Percentiles rank a stretch among this genome's conserved stretches.
These are phyloP conservation scores for Iodosphaeria phyllophila DNA, from an alignment of 2,329 filamentous ascomycete genomes.

Conservation along the genomic window DNA sequence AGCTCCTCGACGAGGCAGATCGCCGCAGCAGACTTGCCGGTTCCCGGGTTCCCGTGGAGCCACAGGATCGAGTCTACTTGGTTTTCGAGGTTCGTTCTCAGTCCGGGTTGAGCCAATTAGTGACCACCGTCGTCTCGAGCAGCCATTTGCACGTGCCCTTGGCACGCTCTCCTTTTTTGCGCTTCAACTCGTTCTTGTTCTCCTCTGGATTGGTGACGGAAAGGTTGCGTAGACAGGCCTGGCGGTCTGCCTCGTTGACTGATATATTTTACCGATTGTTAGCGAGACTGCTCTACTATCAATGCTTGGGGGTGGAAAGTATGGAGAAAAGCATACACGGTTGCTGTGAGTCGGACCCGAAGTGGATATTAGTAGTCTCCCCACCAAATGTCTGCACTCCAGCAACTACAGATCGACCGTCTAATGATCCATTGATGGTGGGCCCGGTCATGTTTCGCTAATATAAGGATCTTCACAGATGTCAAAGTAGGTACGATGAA, in stretches of 20 bases:
- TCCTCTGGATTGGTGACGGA: constrained; percentile 7
- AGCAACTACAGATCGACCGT: no score
- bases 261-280: no score
- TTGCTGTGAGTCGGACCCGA: no score
- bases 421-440: no score
- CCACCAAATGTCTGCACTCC: no score
- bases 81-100: not conserved
- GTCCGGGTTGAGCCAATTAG: constrained; percentile 4
- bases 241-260: constrained; percentile 3
- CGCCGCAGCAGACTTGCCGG: constrained; percentile 9
- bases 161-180: constrained; percentile 7
- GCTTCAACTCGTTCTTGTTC: constrained; percentile 6
- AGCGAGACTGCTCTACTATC: no score
- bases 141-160: constrained; percentile 8
- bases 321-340: no score
- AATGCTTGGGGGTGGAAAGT: no score
- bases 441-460: no score
- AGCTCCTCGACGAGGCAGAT: constrained; percentile 9
- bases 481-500: no score
- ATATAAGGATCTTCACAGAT: no score
- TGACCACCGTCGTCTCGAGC: constrained; percentile 5
- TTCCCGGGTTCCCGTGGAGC: constrained; percentile 7
- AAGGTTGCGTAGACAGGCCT: constrained; percentile 5
- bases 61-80: constrained; percentile 6
- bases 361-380: no score